phyloP scores from a whole-genome alignment of 2,329 filamentous ascomycete genomes.

The Claviceps capensis region DNA sequence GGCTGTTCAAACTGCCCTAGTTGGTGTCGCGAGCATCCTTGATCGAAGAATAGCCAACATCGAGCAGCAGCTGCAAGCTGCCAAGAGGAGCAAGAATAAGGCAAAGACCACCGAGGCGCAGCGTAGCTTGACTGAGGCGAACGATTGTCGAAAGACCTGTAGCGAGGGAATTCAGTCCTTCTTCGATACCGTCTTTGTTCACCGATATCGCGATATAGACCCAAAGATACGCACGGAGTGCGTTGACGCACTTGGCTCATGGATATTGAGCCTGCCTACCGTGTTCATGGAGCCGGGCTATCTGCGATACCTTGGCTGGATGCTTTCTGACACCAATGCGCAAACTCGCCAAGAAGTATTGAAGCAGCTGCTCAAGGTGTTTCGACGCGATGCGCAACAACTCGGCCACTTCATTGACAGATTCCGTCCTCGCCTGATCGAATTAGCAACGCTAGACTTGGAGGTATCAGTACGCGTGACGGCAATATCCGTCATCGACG shows the following conservation, averaged over 20 bases:
- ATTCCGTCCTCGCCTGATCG: slow-evolving; percentile 74
- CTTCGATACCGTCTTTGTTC: slow-evolving; percentile 86
- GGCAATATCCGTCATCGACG: slow-evolving; percentile 69
- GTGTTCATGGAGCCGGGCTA: slow-evolving; percentile 85
- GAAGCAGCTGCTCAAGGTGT: slow-evolving; percentile 66
- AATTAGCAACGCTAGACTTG: slow-evolving; percentile 80
- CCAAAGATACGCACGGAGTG: slow-evolving; percentile 80
- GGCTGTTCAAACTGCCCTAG: slow-evolving; percentile 65
- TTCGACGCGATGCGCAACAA: slow-evolving; percentile 68
- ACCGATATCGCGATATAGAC: slow-evolving; percentile 90
- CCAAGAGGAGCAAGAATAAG: slow-evolving; percentile 64
- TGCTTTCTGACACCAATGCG: slow-evolving; percentile 68
- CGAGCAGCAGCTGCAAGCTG: slow-evolving; percentile 65
- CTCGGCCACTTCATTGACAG: slow-evolving; percentile 87
- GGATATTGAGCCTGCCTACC: slow-evolving; percentile 76
- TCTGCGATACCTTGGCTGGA: slow-evolving; percentile 88
- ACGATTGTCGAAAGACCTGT: slow-evolving; percentile 53
- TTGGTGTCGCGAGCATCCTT: slow-evolving; percentile 56
- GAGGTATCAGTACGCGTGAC: slow-evolving; percentile 69
- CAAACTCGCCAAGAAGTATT: slow-evolving; percentile 74
- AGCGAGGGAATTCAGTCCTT: slow-evolving; percentile 67
- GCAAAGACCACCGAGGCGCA: slow-evolving; percentile 61
- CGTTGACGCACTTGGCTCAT: slow-evolving; percentile 70
- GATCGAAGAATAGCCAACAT: slow-evolving; percentile 60
- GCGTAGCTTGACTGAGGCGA: slow-evolving; percentile 55